Evolutionary conservation across 2,329 filamentous ascomycete species (phyloP).

Genomic region (Fusarium newnesense): DNA sequence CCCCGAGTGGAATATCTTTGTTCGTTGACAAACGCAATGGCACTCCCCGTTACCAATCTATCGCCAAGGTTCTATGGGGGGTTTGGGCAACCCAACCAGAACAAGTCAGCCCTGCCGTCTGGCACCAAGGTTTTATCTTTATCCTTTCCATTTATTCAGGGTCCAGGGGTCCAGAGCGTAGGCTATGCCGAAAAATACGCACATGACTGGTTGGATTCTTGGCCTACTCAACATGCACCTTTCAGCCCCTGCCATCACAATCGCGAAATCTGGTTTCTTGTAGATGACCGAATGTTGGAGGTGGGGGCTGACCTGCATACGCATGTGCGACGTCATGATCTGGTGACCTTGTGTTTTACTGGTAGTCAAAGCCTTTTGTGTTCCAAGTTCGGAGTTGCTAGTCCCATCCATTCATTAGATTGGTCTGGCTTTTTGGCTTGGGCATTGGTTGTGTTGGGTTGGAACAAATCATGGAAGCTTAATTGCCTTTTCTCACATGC

Average conservation of each 20-base stretch:
- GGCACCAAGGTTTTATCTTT: conserved; percentile 2
- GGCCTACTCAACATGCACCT: neutral
- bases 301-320: conserved; percentile 42
- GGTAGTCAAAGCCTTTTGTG: neutral
- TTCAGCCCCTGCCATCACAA: conserved; percentile 18
- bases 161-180: conserved; percentile 36
- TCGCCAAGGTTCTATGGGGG: conserved; percentile 14
- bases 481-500: conserved; percentile 6
- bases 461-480: conserved; percentile 29
- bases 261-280: conserved; percentile 42
- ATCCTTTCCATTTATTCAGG: conserved; percentile 16
- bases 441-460: conserved; percentile 23
- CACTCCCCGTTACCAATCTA: conserved; percentile 1
- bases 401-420: conserved; percentile 5
- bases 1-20: neutral
- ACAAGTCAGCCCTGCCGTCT: conserved; percentile 35
- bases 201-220: conserved; percentile 21
- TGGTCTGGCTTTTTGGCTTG: conserved; percentile 24
- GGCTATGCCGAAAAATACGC: neutral
- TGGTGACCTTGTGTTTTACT: conserved; percentile 24
- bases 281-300: neutral
- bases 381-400: conserved; percentile 12
- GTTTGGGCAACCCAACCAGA: conserved; percentile 23
- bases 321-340: conserved; percentile 43
- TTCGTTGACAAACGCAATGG: neutral